Evolutionary conservation across 305 asterid genomes (phyloP).

Genomic region (Fraxinus paxiana): DNA sequence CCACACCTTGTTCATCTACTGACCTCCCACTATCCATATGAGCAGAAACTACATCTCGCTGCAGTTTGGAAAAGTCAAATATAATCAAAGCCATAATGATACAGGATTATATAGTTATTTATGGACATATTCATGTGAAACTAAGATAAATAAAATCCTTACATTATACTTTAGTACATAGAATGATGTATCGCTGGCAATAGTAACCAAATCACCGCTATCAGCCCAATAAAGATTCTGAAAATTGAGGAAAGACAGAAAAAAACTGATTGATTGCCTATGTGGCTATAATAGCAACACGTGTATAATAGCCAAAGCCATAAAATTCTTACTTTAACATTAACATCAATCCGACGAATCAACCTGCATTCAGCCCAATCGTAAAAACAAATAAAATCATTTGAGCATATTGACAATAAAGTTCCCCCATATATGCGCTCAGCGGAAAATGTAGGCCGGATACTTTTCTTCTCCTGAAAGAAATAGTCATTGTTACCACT

Average conservation of each 20-base stretch:
- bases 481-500: conserved; percentile 24
- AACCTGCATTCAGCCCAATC: conserved; percentile 97
- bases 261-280: not conserved
- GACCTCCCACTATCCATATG: conserved; percentile 79
- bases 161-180: conserved; percentile 74
- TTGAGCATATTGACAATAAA: conserved; percentile 88
- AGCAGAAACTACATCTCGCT: conserved; percentile 92
- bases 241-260: conserved; percentile 22
- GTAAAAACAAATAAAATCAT: conserved; percentile 88
- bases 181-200: conserved; percentile 62
- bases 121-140: not conserved
- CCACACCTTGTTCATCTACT: conserved; percentile 83
- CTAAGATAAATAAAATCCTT: conserved; percentile 27
- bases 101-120: not conserved
- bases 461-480: conserved; percentile 94
- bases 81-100: conserved; percentile 16
- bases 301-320: not conserved
- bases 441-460: conserved; percentile 93
- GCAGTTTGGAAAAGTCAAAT: conserved; percentile 33
- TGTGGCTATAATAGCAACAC: conserved; percentile 23
- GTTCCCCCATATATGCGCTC: conserved; percentile 90
- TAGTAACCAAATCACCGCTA: conserved; percentile 94
- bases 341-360: conserved; percentile 88
- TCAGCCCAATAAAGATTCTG: conserved; percentile 99
- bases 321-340: conserved; percentile 68